Evolutionary conservation across 176 grass and related monocot species (phyloP), one percentile per base, ranked within the genome.

Genomic region (Musa beccarii): DNA sequence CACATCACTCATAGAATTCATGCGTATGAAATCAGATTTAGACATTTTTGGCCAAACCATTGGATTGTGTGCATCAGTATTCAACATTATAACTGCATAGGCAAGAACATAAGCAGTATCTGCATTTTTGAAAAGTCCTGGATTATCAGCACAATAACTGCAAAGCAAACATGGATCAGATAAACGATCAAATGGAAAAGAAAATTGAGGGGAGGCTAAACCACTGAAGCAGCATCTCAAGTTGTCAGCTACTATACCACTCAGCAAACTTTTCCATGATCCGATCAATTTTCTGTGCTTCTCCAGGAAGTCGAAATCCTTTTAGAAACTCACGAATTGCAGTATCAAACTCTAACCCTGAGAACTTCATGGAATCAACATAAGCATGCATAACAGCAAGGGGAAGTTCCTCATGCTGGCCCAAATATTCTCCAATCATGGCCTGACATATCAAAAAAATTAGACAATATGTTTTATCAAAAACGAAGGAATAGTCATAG

Each of bases 251-350:
- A 83, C 52, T 77, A 81, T 92, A 99, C 96, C 88, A 83, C 85
- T 98, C 94, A 80, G 94, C 90, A 82, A 98, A 98, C 64, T 98
- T 98, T 79, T 98, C 94, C 90, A 98, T 98, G 82, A 98, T 98
- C 26, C 94, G 94, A 84, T 98, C 94, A 75, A 98, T 98, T 80
- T 98, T 98, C 69, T 98, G 94, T 71, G 94, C 94, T 78, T 98
- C 94, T 11, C 94, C 90, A 84, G 94, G 94, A 77, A 98, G 90
- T 50, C 84, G 83, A 89, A 98, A 98, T 71, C 88, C 94, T 90
- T 86, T 89, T 43, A 98, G 84, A 63, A 98, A 93, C 70, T 93
- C 84, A 67, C 94, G 90, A 77, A 98, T 87, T 51, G 94, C 90
- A 52, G 83, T 75, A 85, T 98, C 88, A 85, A 98, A 98, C 79